These are phyloP conservation scores for Plasmodium chabaudi DNA, from an alignment of 169 alveolate genomes.

Conservation along the genomic window DNA sequence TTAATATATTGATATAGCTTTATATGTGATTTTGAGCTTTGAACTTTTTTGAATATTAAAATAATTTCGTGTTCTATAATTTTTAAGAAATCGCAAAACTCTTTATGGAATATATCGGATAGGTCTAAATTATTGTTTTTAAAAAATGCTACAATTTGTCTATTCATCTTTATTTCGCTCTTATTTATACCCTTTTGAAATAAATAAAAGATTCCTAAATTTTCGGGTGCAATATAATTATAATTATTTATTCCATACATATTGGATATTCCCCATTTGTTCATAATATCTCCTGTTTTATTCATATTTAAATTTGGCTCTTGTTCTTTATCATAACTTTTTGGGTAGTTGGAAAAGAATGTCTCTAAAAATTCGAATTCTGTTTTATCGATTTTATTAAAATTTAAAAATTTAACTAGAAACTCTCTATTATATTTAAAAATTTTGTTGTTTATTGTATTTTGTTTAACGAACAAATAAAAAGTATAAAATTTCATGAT, in stretches of 20 bases:
- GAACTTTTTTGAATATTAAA: conserved; percentile 18
- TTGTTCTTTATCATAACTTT: too few relatives aligned
- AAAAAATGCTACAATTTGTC: conserved; percentile 13
- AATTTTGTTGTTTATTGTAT: neutral
- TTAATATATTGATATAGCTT: conserved; percentile 67
- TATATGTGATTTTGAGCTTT: conserved; percentile 70
- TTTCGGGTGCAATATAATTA: conserved; percentile 35
- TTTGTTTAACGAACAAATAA: conserved; percentile 45
- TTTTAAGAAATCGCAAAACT: conserved; percentile 11
- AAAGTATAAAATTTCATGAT: conserved; percentile 70
- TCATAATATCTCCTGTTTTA: neutral
- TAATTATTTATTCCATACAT: conserved; percentile 34
- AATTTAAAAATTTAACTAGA: conserved; percentile 22
- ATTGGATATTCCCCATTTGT: neutral
- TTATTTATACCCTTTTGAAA: conserved; percentile 30
- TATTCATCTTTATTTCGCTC: conserved; percentile 40
- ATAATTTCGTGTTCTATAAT: conserved; percentile 33
- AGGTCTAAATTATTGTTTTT: conserved; percentile 1
- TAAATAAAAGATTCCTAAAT: conserved; percentile 40
- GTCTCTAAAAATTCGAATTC: conserved; percentile 42
- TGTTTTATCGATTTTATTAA: conserved; percentile 14
- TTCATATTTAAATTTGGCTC: neutral
- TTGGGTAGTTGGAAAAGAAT: conserved; percentile 7
- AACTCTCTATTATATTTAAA: conserved; percentile 20
- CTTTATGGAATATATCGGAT: conserved; percentile 11